These are phyloP conservation scores for Gentiana macrophylla DNA, from an alignment of 257 asterid genomes.

Conservation along the genomic window DNA sequence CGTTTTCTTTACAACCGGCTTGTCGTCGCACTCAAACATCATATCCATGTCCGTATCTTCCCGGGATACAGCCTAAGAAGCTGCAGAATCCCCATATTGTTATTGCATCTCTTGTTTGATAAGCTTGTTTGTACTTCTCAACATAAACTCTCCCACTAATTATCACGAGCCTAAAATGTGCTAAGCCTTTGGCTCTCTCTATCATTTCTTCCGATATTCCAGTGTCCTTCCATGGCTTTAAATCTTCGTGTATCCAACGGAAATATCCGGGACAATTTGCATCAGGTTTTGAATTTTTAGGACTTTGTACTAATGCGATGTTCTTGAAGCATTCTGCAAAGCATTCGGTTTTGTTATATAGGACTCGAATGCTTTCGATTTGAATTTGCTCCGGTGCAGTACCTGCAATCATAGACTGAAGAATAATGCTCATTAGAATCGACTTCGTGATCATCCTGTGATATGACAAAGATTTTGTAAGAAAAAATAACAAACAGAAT, in stretches of 20 bases:
- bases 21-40: constrained; percentile 55
- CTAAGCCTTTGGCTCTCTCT: constrained; percentile 30
- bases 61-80: constrained; percentile 73
- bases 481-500: too few species aligned
- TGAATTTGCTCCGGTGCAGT: constrained; percentile 13
- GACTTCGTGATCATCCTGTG: background rate
- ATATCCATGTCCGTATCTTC: constrained; percentile 49
- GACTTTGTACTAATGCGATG: constrained; percentile 8
- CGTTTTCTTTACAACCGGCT: constrained; percentile 34
- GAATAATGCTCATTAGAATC: background rate
- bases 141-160: constrained; percentile 47
- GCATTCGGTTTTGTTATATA: constrained; percentile 30
- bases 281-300: constrained; percentile 8
- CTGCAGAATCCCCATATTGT: constrained; percentile 83
- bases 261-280: constrained; percentile 58
- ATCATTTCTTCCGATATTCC: constrained; percentile 55
- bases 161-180: constrained; percentile 47
- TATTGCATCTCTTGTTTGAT: constrained; percentile 69
- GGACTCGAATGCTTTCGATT: constrained; percentile 17
- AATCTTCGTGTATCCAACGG: constrained; percentile 82
- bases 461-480: background rate
- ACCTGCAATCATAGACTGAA: constrained; percentile 38
- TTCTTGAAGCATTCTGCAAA: constrained; percentile 38
- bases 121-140: constrained; percentile 37
- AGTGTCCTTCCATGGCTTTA: constrained; percentile 51